A percentile compares a stretch with the other conserved stretches of the same genome.
phyloP scores from a whole-genome alignment of 139 green algal species.

The Volvox africanus region DNA sequence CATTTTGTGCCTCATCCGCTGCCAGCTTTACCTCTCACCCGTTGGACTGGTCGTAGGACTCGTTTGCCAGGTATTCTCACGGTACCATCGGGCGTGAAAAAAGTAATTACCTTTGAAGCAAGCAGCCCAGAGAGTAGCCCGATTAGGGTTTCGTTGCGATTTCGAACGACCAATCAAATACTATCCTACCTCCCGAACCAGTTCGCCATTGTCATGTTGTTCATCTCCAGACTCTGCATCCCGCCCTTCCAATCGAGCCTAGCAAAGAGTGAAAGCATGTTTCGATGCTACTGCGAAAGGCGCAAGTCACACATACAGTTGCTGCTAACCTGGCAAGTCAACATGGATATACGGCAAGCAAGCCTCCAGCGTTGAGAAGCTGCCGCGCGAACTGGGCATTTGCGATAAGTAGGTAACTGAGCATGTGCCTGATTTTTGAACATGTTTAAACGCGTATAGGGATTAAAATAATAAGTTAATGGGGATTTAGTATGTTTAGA shows the following conservation, averaged over 20 bases:
- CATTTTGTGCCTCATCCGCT: too few relatives aligned
- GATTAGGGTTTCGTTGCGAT: slow-evolving; percentile 2
- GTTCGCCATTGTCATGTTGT: background rate
- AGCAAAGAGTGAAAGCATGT: background rate
- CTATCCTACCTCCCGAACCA: slow-evolving; percentile 5
- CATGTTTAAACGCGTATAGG: too few relatives aligned
- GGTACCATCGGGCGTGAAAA: slow-evolving; percentile 18
- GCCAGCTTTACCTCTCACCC: background rate
- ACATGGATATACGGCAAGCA: background rate
- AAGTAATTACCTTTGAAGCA: slow-evolving; percentile 31
- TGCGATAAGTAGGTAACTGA: background rate
- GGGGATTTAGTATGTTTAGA: too few relatives aligned
- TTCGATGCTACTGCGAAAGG: background rate
- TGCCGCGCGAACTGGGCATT: background rate
- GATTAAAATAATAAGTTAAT: too few relatives aligned
- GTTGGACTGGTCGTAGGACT: background rate
- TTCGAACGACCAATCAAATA: too few relatives aligned
- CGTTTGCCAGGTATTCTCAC: slow-evolving; percentile 12
- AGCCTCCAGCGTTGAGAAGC: background rate
- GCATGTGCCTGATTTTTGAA: too few relatives aligned
- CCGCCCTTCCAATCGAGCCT: background rate
- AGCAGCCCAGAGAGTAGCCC: background rate
- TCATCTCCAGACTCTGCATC: background rate
- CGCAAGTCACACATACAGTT: background rate
- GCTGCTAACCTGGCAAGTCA: background rate